These are phyloP conservation scores for Trichoderma gracile DNA, from an alignment of 2,329 filamentous ascomycete genomes.

Conservation along the genomic window DNA sequence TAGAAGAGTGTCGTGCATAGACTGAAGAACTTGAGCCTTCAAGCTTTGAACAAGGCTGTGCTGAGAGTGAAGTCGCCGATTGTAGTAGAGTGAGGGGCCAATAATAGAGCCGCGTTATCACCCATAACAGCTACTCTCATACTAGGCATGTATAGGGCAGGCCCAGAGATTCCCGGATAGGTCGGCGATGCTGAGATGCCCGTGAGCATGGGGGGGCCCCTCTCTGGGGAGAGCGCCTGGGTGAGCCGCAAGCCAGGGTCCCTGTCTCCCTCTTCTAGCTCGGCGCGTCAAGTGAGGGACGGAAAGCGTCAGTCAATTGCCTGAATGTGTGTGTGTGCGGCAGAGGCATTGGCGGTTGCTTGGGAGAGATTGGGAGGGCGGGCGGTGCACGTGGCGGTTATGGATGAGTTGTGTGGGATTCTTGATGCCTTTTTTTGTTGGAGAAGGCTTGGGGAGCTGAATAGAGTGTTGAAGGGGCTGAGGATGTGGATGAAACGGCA, in stretches of 20 bases:
- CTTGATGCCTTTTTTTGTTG: neutral
- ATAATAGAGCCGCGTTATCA: neutral
- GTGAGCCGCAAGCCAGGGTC: slow-evolving; percentile 21
- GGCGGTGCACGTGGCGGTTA: slow-evolving; percentile 19
- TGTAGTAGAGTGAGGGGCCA: neutral
- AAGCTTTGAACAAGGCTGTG: neutral
- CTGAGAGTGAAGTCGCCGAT: slow-evolving; percentile 10
- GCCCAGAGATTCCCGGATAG: slow-evolving; percentile 11
- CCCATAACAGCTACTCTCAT: neutral
- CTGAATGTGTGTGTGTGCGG: no score
- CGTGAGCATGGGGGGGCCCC: slow-evolving; percentile 1
- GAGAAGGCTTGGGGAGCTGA: neutral
- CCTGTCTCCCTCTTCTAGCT: slow-evolving; percentile 7
- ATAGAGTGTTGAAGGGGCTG: no score
- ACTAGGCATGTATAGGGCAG: neutral
- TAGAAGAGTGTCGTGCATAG: slow-evolving; percentile 1
- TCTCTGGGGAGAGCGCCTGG: slow-evolving; percentile 1
- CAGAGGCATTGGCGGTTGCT: neutral
- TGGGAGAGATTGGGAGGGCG: slow-evolving; percentile 15
- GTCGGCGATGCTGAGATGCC: slow-evolving; percentile 21
- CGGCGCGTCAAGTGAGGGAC: slow-evolving; percentile 11
- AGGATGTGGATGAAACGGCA: no score
- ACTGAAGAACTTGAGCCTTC: neutral
- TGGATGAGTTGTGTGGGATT: neutral
- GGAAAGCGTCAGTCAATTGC: slow-evolving; percentile 14